A percentile compares a stretch with the other conserved stretches of the same genome.
phyloP scores from a whole-genome alignment of 495 filamentous ascomycete genomes.

The Hypoxylon fragiforme region DNA sequence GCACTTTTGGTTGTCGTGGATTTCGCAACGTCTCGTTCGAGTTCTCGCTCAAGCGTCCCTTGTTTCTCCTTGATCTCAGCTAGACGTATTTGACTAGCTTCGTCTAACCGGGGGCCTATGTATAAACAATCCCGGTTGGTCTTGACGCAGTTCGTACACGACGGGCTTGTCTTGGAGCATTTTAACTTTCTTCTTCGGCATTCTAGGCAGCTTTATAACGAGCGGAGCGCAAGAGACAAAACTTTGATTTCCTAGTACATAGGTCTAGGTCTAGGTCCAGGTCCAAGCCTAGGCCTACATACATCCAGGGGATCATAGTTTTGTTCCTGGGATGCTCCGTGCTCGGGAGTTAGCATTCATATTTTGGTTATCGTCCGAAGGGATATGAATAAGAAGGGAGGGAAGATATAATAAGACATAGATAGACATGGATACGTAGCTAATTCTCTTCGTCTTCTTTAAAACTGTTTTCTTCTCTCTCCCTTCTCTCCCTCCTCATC shows the following conservation, averaged over 20 bases:
- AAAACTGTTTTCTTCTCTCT: constrained; percentile 3
- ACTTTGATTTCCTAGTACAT: constrained; percentile 55
- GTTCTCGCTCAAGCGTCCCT: constrained; percentile 62
- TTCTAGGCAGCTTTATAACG: constrained; percentile 44
- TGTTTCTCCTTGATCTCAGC: constrained; percentile 73
- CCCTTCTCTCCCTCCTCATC: neutral
- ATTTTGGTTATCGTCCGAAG: neutral
- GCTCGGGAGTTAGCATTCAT: constrained; percentile 15
- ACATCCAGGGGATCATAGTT: constrained; percentile 11
- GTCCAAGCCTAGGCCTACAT: constrained; percentile 37
- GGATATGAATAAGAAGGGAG: constrained; percentile 2
- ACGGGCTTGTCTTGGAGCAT: constrained; percentile 72
- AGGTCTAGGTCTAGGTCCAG: too few species aligned
- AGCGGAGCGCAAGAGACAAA: constrained; percentile 57
- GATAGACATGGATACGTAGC: neutral
- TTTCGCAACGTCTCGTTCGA: constrained; percentile 59
- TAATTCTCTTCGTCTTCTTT: neutral
- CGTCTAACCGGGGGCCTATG: constrained; percentile 62
- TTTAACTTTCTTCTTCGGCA: constrained; percentile 79
- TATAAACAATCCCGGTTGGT: constrained; percentile 67
- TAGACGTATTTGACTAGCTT: constrained; percentile 61
- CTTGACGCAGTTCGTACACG: constrained; percentile 69
- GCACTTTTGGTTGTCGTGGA: constrained; percentile 33
- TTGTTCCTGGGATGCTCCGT: constrained; percentile 24
- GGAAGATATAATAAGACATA: neutral